phyloP scores from a whole-genome alignment of 2,329 filamentous ascomycete genomes.

The Pestalotiopsis sp. region DNA sequence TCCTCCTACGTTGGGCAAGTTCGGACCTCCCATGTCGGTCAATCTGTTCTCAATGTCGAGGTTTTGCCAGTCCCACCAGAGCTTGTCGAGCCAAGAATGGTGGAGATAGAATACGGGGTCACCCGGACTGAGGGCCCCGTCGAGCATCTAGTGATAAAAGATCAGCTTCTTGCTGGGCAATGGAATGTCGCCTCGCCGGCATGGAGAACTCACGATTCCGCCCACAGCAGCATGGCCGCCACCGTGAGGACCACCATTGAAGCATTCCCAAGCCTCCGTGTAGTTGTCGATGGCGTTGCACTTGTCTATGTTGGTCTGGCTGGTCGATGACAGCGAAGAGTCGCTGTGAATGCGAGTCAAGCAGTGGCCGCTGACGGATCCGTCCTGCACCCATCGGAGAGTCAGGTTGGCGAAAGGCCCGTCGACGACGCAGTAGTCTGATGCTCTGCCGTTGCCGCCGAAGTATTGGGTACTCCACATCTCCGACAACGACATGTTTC shows the following conservation, averaged over 20 bases:
- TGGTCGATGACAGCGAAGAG: neutral
- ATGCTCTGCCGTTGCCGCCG: slow-evolving; percentile 2
- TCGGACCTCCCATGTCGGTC: slow-evolving; percentile 23
- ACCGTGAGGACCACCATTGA: slow-evolving; percentile 20
- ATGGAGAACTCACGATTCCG: slow-evolving; percentile 6
- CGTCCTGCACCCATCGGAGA: neutral
- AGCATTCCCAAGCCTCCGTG: slow-evolving; percentile 20
- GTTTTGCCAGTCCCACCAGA: slow-evolving; percentile 32
- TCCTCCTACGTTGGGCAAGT: slow-evolving; percentile 13
- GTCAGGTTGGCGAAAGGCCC: slow-evolving; percentile 4
- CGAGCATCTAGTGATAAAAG: slow-evolving; percentile 11
- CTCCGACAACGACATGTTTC: neutral
- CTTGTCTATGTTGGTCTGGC: slow-evolving; percentile 3
- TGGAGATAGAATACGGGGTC: slow-evolving; percentile 34
- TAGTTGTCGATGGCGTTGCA: slow-evolving; percentile 14
- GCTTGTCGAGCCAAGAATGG: slow-evolving; percentile 28
- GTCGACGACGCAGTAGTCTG: neutral
- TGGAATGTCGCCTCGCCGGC: neutral
- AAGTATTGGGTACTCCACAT: slow-evolving; percentile 2
- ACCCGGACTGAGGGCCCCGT: slow-evolving; percentile 31
- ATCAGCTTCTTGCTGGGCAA: neutral
- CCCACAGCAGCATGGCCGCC: slow-evolving; percentile 25
- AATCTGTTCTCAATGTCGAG: slow-evolving; percentile 21
- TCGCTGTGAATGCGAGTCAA: neutral
- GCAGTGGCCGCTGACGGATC: slow-evolving; percentile 1